Percentiles rank a stretch among this genome's conserved stretches.
Conservation (phyloP, 352 stramenopile genomes). For the Phytophthora pluvialis region DNA sequence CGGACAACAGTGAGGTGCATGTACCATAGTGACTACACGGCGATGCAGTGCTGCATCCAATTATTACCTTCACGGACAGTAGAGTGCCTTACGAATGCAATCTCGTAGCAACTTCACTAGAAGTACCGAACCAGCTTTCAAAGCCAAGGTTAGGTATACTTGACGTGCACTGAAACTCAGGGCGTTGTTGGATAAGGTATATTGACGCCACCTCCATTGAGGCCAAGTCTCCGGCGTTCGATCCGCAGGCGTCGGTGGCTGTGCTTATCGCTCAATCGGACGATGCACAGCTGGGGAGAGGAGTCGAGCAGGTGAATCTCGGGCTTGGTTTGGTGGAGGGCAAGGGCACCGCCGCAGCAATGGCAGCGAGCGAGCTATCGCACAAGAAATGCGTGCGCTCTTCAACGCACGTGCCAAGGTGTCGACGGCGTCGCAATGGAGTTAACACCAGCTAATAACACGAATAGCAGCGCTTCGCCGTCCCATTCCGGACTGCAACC, state of each 20-base stretch:
- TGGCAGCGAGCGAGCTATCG: not conserved
- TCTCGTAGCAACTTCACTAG: too few relatives aligned
- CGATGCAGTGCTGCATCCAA: too few relatives aligned
- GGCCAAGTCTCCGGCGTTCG: conserved; percentile 23
- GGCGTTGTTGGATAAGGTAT: not conserved
- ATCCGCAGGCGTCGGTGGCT: not conserved
- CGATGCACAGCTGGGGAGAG: conserved; percentile 27
- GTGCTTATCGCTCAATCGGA: conserved; percentile 25
- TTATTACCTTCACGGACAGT: too few relatives aligned
- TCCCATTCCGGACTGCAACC: conserved; percentile 8
- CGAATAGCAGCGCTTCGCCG: not conserved
- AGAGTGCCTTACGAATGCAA: too few relatives aligned
- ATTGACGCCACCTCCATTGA: conserved; percentile 14
- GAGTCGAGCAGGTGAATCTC: conserved; percentile 21
- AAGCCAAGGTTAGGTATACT: not conserved
- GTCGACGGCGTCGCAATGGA: not conserved
- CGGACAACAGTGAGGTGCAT: too few relatives aligned
- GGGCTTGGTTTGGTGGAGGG: conserved; percentile 20
- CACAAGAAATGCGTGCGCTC: not conserved
- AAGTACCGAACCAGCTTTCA: too few relatives aligned
- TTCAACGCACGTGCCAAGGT: conserved; percentile 21
- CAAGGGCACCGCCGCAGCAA: conserved; percentile 11
- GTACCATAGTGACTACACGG: too few relatives aligned
- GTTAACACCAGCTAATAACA: not conserved
- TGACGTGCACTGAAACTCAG: not conserved